Percentiles rank a stretch among this genome's conserved stretches.
Evolutionary conservation across 2,329 filamentous ascomycete species (phyloP).

Genomic region (Colletotrichum nymphaeae): DNA sequence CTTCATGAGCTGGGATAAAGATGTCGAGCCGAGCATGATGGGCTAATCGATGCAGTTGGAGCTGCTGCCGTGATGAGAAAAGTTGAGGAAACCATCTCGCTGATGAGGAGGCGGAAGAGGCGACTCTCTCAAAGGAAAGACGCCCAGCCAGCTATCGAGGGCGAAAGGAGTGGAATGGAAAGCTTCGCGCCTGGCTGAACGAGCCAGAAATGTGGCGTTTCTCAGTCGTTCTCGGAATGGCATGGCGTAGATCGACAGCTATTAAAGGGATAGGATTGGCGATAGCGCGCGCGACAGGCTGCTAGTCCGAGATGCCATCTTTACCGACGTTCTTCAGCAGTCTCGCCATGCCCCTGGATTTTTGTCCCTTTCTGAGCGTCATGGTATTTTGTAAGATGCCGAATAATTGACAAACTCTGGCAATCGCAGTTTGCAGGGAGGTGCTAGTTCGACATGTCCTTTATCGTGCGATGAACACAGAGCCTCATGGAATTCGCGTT

Average conservation of each 20-base stretch:
- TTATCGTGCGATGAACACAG: not conserved
- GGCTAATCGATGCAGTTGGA: not conserved
- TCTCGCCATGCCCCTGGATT: not conserved
- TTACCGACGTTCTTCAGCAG: slow-evolving; percentile 9
- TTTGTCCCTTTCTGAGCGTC: not conserved
- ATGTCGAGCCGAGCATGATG: slow-evolving; percentile 39
- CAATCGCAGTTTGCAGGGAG: no score
- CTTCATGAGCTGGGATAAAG: slow-evolving; percentile 40
- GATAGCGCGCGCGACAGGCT: slow-evolving; percentile 10
- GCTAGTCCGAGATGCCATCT: slow-evolving; percentile 2
- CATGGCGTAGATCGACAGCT: slow-evolving; percentile 28
- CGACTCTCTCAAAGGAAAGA: slow-evolving; percentile 6
- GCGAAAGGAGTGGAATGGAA: slow-evolving; percentile 24
- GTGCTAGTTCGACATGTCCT: not conserved
- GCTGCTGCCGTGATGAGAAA: not conserved
- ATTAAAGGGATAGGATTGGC: slow-evolving; percentile 35
- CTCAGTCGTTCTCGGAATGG: slow-evolving; percentile 18
- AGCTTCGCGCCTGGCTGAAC: not conserved
- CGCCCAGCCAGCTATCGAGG: slow-evolving; percentile 11
- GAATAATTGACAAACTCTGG: not conserved
- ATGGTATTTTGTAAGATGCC: not conserved
- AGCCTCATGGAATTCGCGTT: not conserved
- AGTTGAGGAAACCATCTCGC: not conserved
- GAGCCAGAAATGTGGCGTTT: slow-evolving; percentile 29
- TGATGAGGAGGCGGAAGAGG: not conserved